Conservation (phyloP, 2,329 filamentous ascomycete genomes). For the Paraconiothyrium sp. region DNA sequence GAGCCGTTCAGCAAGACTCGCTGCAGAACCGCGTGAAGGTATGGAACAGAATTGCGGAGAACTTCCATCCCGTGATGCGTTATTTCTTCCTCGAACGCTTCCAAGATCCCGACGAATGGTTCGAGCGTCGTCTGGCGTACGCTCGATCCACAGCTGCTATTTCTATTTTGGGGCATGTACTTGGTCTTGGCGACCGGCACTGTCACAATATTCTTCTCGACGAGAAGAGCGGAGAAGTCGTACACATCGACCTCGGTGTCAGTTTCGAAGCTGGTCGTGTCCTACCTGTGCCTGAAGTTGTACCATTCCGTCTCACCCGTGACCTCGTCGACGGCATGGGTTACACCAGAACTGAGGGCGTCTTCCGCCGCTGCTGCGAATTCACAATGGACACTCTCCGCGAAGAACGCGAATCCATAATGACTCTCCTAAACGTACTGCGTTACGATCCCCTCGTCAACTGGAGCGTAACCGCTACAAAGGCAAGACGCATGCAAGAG, state of each 20-base stretch:
- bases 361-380: constrained; percentile 97
- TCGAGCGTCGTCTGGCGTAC: constrained; percentile 86
- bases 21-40: constrained; percentile 75
- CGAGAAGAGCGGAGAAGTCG: constrained; percentile 86
- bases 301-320: constrained; percentile 92
- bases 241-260: constrained; percentile 96
- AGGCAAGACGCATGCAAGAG: constrained; percentile 73
- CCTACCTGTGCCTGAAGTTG: constrained; percentile 92
- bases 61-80: constrained; percentile 91
- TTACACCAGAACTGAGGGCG: constrained; percentile 91
- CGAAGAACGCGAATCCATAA: constrained; percentile 96
- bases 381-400: constrained; percentile 94
- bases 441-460: constrained; percentile 98
- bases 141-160: constrained; percentile 93
- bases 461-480: constrained; percentile 84
- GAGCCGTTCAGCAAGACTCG: constrained; percentile 73
- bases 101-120: constrained; percentile 95
- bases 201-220: constrained; percentile 97
- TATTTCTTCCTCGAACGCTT: constrained; percentile 99
- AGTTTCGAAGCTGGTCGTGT: constrained; percentile 97
- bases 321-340: constrained; percentile 98
- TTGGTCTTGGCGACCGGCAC: constrained; percentile 93
- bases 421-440: constrained; percentile 96
- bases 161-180: constrained; percentile 90
- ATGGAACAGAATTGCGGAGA: constrained; percentile 80